Evolutionary conservation across 148 eudicot genomes (phyloP).

Genomic region (Amaranthus palmeri): DNA sequence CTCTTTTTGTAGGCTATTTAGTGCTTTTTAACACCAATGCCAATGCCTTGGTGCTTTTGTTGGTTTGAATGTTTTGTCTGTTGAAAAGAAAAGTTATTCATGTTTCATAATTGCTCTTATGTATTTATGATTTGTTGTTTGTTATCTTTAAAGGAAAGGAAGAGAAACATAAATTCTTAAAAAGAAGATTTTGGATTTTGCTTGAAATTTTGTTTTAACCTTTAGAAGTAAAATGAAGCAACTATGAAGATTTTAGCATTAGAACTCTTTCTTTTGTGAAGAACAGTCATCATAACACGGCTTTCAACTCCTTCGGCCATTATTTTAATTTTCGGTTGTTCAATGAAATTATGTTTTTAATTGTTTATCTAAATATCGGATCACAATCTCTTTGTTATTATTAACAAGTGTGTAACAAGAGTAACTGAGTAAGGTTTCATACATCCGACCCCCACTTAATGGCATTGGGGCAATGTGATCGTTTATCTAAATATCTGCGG

Average conservation of each 20-base stretch:
- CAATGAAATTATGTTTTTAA: neutral
- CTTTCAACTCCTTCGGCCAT: neutral
- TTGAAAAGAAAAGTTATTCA: neutral
- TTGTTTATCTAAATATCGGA: no score
- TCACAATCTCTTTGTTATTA: no score
- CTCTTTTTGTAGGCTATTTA: neutral
- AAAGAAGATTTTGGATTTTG: neutral
- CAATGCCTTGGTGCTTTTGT: neutral
- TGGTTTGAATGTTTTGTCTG: neutral
- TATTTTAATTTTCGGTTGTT: neutral
- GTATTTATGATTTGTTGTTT: neutral
- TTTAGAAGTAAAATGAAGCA: neutral
- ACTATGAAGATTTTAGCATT: neutral
- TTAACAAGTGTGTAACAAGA: no score
- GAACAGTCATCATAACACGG: neutral
- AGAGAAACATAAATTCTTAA: neutral
- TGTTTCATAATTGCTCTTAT: neutral
- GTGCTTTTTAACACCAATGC: neutral
- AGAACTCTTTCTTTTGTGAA: neutral
- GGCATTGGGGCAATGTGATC: neutral
- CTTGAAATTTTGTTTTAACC: neutral
- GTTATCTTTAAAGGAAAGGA: neutral
- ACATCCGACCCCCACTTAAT: no score
- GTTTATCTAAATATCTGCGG: neutral
- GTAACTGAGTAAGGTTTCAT: no score